Percentiles rank a stretch among this genome's conserved stretches.
Conservation (phyloP, 345 rosid species). For the Populus alba region DNA sequence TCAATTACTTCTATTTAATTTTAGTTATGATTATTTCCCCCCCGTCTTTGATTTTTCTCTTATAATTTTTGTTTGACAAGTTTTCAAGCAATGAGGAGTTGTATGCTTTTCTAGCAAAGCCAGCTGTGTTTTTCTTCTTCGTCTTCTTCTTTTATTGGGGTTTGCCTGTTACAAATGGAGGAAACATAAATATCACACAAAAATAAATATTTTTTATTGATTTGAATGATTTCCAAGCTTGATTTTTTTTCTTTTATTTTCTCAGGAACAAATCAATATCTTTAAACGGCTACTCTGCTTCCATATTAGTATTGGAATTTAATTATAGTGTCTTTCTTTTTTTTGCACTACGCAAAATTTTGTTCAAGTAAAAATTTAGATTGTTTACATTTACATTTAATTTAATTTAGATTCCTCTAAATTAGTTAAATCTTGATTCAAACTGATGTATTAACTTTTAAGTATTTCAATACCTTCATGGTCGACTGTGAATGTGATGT, state of each 20-base stretch:
- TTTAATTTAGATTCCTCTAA: background rate
- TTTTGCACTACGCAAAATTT: background rate
- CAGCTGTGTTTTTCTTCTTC: background rate
- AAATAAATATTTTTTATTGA: background rate
- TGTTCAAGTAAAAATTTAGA: background rate
- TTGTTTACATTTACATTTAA: background rate
- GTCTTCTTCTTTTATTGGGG: too few relatives aligned
- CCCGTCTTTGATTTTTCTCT: too few relatives aligned
- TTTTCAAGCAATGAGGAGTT: background rate
- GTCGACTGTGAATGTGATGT: conserved; percentile 10
- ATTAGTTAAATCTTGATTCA: background rate
- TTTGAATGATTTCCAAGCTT: background rate
- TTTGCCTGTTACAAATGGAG: background rate
- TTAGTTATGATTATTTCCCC: background rate
- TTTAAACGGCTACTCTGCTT: background rate
- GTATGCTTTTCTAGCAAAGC: too few relatives aligned
- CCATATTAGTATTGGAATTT: background rate
- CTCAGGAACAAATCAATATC: background rate
- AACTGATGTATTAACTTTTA: background rate
- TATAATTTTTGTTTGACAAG: background rate
- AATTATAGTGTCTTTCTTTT: background rate
- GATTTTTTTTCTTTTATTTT: background rate
- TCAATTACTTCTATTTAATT: background rate
- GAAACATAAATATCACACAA: background rate
- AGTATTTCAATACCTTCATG: background rate